phyloP scores from a whole-genome alignment of 371 early-diverging fungal genomes.

The Capillidium rhysosporum region DNA sequence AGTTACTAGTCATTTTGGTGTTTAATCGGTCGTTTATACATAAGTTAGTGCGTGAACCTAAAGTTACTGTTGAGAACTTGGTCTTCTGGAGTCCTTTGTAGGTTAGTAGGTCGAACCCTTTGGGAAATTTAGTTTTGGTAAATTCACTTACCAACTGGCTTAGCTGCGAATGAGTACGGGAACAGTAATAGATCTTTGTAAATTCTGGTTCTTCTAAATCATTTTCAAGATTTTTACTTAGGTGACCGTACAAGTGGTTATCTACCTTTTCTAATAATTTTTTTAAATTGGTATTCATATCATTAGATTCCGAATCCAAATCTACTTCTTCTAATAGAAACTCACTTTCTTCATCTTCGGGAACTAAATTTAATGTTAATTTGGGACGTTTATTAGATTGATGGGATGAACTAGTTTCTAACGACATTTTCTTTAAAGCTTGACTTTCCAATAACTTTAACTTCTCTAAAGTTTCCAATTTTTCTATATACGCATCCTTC shows the following conservation, averaged over 20 bases:
- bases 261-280: constrained; percentile 11
- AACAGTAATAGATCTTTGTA: constrained; percentile 52
- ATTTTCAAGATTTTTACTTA: constrained; percentile 4
- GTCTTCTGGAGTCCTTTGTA: not conserved
- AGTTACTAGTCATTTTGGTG: constrained; percentile 15
- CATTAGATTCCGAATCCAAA: not conserved
- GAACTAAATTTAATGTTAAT: no score
- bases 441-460: no score
- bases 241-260: not conserved
- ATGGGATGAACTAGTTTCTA: no score
- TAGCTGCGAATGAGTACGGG: constrained; percentile 87
- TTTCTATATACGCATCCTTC: no score
- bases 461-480: no score
- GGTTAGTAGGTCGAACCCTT: constrained; percentile 11
- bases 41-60: constrained; percentile 68
- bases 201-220: constrained; percentile 24
- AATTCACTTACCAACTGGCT: constrained; percentile 78
- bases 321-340: not conserved
- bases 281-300: not conserved
- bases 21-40: constrained; percentile 55
- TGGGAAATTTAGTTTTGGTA: constrained; percentile 44
- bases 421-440: no score
- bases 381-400: no score
- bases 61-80: constrained; percentile 20
- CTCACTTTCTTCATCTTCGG: not conserved